phyloP scores from a whole-genome alignment of 2,329 filamentous ascomycete genomes.

The Talaromyces sp. region DNA sequence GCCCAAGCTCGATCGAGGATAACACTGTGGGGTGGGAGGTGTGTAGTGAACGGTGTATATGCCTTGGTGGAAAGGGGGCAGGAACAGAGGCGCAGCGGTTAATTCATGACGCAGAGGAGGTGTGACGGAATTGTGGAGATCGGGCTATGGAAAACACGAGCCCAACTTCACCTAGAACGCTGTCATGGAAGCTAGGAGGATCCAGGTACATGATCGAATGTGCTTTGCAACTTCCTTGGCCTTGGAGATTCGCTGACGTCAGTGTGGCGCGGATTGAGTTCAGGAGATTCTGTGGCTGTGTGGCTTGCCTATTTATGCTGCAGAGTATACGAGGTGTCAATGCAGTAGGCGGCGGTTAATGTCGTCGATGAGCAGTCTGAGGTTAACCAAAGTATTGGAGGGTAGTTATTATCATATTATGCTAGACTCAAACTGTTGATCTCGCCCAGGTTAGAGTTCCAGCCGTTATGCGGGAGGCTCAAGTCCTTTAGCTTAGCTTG shows the following conservation, averaged over 20 bases:
- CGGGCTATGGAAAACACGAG: neutral
- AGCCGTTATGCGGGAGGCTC: no score
- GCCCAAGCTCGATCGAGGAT: neutral
- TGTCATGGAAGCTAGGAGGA: neutral
- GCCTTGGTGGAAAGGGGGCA: neutral
- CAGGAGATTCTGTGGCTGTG: neutral
- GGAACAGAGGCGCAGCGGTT: neutral
- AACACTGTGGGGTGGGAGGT: neutral
- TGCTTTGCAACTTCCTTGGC: conserved; percentile 2
- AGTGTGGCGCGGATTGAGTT: conserved; percentile 7
- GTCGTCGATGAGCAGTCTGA: no score
- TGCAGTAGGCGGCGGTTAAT: no score
- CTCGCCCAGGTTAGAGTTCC: no score
- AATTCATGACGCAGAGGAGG: conserved; percentile 9
- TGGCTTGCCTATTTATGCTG: neutral
- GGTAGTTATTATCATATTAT: no score
- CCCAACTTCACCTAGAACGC: neutral
- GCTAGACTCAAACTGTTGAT: no score
- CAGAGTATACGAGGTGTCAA: neutral
- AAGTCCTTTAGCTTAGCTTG: no score
- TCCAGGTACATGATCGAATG: conserved; percentile 1
- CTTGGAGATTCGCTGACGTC: conserved; percentile 5
- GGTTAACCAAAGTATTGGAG: no score
- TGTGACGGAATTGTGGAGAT: conserved; percentile 1
- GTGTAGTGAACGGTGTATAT: neutral